These are phyloP conservation scores for Myxozyma melibiosi DNA, from an alignment of 805 yeast species.

Conservation along the genomic window DNA sequence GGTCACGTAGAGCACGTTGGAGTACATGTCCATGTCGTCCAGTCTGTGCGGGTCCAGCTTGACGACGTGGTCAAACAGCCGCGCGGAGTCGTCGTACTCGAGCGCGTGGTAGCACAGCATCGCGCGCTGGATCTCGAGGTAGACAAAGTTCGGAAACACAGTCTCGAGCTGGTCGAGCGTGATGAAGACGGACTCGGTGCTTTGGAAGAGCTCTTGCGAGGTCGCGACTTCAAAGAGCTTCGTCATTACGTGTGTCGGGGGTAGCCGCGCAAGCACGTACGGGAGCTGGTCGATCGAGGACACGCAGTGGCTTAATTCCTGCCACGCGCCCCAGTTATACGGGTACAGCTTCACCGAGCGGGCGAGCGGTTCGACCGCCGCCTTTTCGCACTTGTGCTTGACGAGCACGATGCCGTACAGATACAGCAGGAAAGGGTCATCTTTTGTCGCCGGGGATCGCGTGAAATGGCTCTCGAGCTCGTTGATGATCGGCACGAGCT, in stretches of 20 bases:
- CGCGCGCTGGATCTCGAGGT: conserved; percentile 79
- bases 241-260: conserved; percentile 43
- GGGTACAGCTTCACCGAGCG: conserved; percentile 70
- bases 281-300: conserved; percentile 51
- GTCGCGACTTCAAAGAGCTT: conserved; percentile 65
- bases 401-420: conserved; percentile 68
- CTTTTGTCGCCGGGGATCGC: conserved; percentile 29
- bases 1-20: conserved; percentile 94
- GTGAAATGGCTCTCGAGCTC: conserved; percentile 44
- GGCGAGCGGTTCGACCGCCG: conserved; percentile 64
- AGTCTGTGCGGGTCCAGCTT: conserved; percentile 77
- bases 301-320: conserved; percentile 69
- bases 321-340: conserved; percentile 93
- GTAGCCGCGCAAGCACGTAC: conserved; percentile 15
- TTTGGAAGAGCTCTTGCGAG: conserved; percentile 78
- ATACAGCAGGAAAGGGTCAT: conserved; percentile 67
- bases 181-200: conserved; percentile 49
- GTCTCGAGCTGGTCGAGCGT: conserved; percentile 53
- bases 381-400: conserved; percentile 59
- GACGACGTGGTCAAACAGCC: conserved; percentile 73
- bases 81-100: conserved; percentile 80
- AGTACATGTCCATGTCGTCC: conserved; percentile 89
- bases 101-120: conserved; percentile 78
- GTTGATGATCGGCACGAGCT: conserved; percentile 43
- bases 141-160: conserved; percentile 72